Percentiles rank a stretch among this genome's conserved stretches.
Conservation (phyloP, 2,329 filamentous ascomycete species). For the Colletotrichum brevisporum region DNA sequence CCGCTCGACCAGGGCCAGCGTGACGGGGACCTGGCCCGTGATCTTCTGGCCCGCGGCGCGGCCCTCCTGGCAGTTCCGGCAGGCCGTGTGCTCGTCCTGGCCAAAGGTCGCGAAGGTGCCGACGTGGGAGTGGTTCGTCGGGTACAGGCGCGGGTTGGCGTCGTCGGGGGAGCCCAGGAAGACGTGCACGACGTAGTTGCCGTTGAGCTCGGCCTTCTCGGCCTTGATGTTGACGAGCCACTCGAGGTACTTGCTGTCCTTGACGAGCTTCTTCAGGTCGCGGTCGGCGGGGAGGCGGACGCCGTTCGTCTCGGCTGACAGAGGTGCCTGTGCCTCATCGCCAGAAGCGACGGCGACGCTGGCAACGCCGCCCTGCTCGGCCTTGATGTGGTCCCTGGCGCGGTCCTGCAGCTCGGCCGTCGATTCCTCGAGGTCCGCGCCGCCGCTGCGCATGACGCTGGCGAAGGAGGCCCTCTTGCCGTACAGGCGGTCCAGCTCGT, state of each 20-base stretch:
- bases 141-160: slow-evolving; percentile 59
- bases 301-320: not conserved
- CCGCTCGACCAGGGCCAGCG: slow-evolving; percentile 47
- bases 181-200: slow-evolving; percentile 68
- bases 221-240: slow-evolving; percentile 71
- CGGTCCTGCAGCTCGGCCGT: slow-evolving; percentile 25
- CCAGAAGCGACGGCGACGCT: not conserved
- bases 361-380: not conserved
- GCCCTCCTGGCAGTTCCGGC: slow-evolving; percentile 44
- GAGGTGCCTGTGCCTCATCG: not conserved
- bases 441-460: slow-evolving; percentile 27
- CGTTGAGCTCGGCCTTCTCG: slow-evolving; percentile 61
- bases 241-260: slow-evolving; percentile 55
- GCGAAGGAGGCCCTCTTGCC: slow-evolving; percentile 34
- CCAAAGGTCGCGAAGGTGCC: slow-evolving; percentile 60
- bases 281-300: slow-evolving; percentile 10
- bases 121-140: slow-evolving; percentile 60
- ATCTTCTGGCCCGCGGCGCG: slow-evolving; percentile 40
- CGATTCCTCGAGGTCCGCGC: slow-evolving; percentile 12
- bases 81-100: slow-evolving; percentile 46
- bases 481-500: slow-evolving; percentile 31
- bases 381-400: slow-evolving; percentile 23
- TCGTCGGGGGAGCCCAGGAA: slow-evolving; percentile 61
- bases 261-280: slow-evolving; percentile 20
- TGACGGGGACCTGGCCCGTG: slow-evolving; percentile 48